Conservation (phyloP, 2,329 filamentous ascomycete species). For the Aspergillus awamori region DNA sequence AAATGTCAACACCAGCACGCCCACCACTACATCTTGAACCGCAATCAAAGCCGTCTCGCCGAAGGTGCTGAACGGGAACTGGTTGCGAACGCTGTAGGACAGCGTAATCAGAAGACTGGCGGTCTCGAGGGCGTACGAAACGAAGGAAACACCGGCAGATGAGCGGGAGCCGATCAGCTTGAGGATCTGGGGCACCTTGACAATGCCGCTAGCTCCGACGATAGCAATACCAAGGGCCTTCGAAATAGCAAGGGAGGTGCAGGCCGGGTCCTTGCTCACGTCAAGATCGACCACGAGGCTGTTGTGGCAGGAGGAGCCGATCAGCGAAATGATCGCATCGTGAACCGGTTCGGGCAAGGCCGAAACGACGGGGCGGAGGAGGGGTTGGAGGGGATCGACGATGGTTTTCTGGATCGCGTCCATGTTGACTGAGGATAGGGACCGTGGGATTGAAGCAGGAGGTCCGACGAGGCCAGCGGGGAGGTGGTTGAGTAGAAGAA, state of each 20-base stretch:
- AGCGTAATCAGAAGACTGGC: constrained; percentile 83
- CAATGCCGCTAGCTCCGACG: constrained; percentile 83
- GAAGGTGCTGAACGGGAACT: constrained; percentile 94
- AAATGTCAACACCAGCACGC: constrained; percentile 82
- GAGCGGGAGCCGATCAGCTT: constrained; percentile 84
- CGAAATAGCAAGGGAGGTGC: constrained; percentile 85
- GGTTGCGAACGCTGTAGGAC: constrained; percentile 87
- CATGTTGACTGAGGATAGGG: constrained; percentile 32
- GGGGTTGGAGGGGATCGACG: constrained; percentile 48
- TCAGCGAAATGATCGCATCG: constrained; percentile 74
- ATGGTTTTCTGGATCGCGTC: constrained; percentile 45
- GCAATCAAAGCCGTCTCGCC: constrained; percentile 93
- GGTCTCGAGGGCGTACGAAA: constrained; percentile 92
- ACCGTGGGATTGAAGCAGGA: not conserved
- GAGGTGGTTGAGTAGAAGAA: not conserved
- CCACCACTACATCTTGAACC: constrained; percentile 88
- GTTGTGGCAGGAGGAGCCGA: constrained; percentile 83
- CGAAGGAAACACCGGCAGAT: constrained; percentile 80
- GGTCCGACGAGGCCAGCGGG: not conserved
- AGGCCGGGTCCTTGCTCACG: constrained; percentile 69
- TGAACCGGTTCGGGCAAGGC: constrained; percentile 74
- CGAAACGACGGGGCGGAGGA: constrained; percentile 68
- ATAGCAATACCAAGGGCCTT: constrained; percentile 94
- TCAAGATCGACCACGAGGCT: constrained; percentile 84
- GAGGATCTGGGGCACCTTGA: constrained; percentile 96